These are phyloP conservation scores for Chlamydomonas incerta DNA, from an alignment of 139 green algal genomes.

Conservation along the genomic window DNA sequence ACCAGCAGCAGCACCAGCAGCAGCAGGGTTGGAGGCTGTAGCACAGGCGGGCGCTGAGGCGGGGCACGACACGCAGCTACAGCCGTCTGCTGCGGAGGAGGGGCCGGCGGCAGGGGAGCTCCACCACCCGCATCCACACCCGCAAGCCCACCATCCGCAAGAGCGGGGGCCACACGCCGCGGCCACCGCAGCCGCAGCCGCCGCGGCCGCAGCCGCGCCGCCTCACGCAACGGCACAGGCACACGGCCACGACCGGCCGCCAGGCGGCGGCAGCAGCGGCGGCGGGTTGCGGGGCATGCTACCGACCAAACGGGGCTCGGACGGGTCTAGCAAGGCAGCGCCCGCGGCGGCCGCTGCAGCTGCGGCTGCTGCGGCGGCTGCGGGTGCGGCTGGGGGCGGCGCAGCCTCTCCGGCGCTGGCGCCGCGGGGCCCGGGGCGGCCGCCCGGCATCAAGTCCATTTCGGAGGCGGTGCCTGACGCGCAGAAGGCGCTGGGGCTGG, in stretches of 20 bases:
- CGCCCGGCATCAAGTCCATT: slow-evolving; percentile 16
- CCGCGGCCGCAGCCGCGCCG: not conserved
- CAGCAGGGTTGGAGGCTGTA: not conserved
- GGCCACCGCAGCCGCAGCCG: not conserved
- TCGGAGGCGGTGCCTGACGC: slow-evolving; percentile 23
- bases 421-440: not conserved
- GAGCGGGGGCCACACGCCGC: not conserved
- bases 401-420: not conserved
- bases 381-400: too few species aligned
- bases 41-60: not conserved
- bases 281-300: not conserved
- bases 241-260: not conserved
- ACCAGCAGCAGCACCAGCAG: not conserved
- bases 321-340: not conserved
- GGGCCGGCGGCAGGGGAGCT: too few species aligned
- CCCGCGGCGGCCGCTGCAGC: not conserved
- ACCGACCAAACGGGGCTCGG: slow-evolving; percentile 1
- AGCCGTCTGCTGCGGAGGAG: not conserved
- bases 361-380: too few species aligned
- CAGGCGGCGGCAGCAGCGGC: not conserved
- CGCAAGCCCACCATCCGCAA: too few species aligned
- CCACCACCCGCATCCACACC: too few species aligned
- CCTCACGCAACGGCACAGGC: too few species aligned
- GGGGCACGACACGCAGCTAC: not conserved
- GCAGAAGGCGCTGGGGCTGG: slow-evolving; percentile 32